Conservation (phyloP, 805 yeast species). For the Saccharomycopsis sp. region DNA sequence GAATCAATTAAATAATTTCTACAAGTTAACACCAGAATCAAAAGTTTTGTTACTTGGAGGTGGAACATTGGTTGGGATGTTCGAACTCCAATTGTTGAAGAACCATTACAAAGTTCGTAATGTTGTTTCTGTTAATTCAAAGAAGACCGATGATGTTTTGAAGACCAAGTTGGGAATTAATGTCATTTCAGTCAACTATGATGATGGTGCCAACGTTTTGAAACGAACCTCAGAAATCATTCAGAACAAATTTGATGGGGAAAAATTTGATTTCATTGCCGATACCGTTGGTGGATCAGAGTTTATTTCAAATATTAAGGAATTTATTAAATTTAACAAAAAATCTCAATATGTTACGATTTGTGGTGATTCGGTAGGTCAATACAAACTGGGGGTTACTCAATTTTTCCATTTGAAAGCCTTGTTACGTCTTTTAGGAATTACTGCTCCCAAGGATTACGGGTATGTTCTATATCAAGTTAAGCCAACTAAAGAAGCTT, state of each 20-base stretch:
- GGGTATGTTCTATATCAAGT: constrained; percentile 31
- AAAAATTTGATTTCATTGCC: constrained; percentile 52
- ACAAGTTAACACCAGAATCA: constrained; percentile 33
- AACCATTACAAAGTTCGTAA: constrained; percentile 36
- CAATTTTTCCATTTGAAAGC: not conserved
- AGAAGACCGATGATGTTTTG: constrained; percentile 39
- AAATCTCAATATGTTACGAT: constrained; percentile 46
- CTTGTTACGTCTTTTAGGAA: constrained; percentile 25
- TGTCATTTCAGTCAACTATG: constrained; percentile 14
- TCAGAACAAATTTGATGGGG: constrained; percentile 10
- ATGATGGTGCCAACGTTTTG: not conserved
- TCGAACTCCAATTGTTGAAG: constrained; percentile 52
- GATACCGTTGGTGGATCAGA: constrained; percentile 68
- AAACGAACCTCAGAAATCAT: constrained; percentile 6
- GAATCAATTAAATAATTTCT: constrained; percentile 28
- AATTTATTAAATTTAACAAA: constrained; percentile 9
- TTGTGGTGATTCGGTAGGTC: constrained; percentile 52
- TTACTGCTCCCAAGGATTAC: constrained; percentile 29
- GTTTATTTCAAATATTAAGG: constrained; percentile 32
- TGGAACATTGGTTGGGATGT: constrained; percentile 65
- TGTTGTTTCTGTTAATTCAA: constrained; percentile 51
- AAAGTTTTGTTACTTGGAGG: constrained; percentile 69
- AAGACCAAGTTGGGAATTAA: constrained; percentile 22
- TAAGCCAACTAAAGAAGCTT: constrained; percentile 31
- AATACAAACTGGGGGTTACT: constrained; percentile 31